Conservation (phyloP, 2,329 filamentous ascomycete genomes). For the Pseudogymnoascus sp. region DNA sequence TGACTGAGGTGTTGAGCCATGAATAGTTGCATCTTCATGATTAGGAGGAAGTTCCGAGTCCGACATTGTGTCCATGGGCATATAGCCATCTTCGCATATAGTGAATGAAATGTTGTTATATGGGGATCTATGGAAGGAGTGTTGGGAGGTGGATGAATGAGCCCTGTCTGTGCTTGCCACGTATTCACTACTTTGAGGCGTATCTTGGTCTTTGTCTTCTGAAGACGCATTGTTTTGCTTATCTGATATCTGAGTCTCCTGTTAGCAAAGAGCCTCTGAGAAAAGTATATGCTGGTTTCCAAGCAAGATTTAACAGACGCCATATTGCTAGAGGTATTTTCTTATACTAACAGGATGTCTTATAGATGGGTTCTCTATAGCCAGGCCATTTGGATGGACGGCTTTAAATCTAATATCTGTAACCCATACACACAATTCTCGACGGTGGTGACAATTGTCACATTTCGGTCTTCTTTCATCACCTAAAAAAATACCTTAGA, state of each 20-base stretch:
- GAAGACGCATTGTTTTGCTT: background rate
- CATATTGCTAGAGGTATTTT: background rate
- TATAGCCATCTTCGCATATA: conserved; percentile 1
- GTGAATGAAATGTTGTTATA: background rate
- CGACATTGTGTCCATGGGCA: background rate
- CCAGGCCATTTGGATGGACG: conserved; percentile 25
- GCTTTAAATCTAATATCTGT: conserved; percentile 26
- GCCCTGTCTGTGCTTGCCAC: background rate
- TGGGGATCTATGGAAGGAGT: background rate
- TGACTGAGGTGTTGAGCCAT: background rate
- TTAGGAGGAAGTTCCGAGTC: background rate
- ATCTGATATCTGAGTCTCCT: conserved; percentile 12
- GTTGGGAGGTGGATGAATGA: conserved; percentile 5
- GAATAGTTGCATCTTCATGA: background rate
- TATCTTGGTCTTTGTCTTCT: background rate
- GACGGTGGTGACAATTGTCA: conserved; percentile 25
- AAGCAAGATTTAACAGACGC: background rate
- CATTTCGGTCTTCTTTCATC: conserved; percentile 27
- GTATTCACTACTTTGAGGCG: background rate
- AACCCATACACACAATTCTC: conserved; percentile 27
- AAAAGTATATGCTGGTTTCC: background rate
- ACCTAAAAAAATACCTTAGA: conserved; percentile 13
- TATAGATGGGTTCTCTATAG: conserved; percentile 27
- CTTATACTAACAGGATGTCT: conserved; percentile 14
- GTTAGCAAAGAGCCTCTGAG: background rate